Evolutionary conservation across 2,329 filamentous ascomycete species (phyloP).

Genomic region (Fusarium coicis): DNA sequence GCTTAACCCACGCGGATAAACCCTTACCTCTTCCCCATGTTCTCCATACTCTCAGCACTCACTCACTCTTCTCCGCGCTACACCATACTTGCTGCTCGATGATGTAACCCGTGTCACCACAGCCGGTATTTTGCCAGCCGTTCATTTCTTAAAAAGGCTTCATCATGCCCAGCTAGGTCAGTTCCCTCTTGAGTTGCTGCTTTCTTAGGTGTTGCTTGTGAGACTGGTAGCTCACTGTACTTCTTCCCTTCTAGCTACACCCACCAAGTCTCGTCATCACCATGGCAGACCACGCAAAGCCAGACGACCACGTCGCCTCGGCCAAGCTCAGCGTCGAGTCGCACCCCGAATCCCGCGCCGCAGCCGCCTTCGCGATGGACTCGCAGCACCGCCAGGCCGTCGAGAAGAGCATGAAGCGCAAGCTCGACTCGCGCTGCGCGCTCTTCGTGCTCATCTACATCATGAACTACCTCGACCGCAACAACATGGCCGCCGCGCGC

Average conservation of each 20-base stretch:
- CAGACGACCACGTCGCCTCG: conserved; percentile 29
- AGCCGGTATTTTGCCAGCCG: neutral
- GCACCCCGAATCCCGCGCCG: conserved; percentile 12
- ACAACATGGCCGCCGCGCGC: conserved; percentile 75
- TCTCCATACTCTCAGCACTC: neutral
- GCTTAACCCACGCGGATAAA: conserved; percentile 7
- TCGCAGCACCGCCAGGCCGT: conserved; percentile 63
- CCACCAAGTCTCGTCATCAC: neutral
- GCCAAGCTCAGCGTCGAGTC: conserved; percentile 36
- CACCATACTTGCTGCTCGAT: conserved; percentile 1
- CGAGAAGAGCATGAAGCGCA: conserved; percentile 75
- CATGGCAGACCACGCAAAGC: conserved; percentile 25
- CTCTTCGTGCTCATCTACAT: conserved; percentile 81
- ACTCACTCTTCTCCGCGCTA: conserved; percentile 2
- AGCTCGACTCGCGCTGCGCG: conserved; percentile 75
- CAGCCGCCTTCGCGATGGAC: conserved; percentile 41
- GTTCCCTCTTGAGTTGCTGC: too few species aligned
- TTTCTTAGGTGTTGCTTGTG: neutral
- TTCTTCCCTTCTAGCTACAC: neutral
- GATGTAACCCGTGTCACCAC: conserved; percentile 16
- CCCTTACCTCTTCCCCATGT: conserved; percentile 23
- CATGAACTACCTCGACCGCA: conserved; percentile 75
- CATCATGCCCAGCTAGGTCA: neutral
- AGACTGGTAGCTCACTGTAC: conserved; percentile 3
- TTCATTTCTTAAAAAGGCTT: conserved; percentile 8